Base-by-base conservation (phyloP, 352 stramenopile species). In the Pythium brachiatum region DNA sequence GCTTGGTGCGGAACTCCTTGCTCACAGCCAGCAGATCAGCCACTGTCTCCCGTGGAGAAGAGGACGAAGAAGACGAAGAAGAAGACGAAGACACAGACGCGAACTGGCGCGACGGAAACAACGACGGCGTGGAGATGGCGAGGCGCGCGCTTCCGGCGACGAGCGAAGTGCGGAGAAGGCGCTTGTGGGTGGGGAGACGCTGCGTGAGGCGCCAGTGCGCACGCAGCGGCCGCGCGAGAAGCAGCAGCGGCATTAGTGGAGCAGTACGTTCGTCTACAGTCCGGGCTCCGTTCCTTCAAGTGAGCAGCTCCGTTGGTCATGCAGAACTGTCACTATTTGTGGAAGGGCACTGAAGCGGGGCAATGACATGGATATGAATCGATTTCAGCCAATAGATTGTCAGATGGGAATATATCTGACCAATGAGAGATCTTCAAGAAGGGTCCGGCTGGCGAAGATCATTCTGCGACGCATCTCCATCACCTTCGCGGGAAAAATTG, bases 1-100 rank as follows among this genome's bases (percentile, higher is more conserved):
- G 73, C 59, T 90, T 89, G 62, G 58, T 86, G 48, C 83, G 81
- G 63, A 88, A 89, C 48, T 90, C 74, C 57, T 82, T 87, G 23
- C 79, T 79, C 47, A 90, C 75, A 27, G 82, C 78, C 32, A 93
- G 73, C 34, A 93, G 64, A 57, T 93, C 83, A 11, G 81, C 74
- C 25, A 90, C 83, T 16, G 66, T 81, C 77, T 81, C 85, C 31
- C 73, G 70, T 8, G 77, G 74, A 32, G 75, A 44, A 3, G 38
- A 44, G 38, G 38, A 44, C 7, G 38, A 44, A 1, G 38, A 44
- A 5, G 38, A 44, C 8, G 38, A 44, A 1, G 36, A 43, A 1
- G 36, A 43, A n/a, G 36, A 44, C 3, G 38, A 44, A 16, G 38
- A 44, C 13, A 36, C 20, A 11, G 34, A 46, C 34, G 47, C 36